These are phyloP conservation scores for Verticillium longisporum DNA, from an alignment of 2,329 filamentous ascomycete genomes.

Conservation along the genomic window DNA sequence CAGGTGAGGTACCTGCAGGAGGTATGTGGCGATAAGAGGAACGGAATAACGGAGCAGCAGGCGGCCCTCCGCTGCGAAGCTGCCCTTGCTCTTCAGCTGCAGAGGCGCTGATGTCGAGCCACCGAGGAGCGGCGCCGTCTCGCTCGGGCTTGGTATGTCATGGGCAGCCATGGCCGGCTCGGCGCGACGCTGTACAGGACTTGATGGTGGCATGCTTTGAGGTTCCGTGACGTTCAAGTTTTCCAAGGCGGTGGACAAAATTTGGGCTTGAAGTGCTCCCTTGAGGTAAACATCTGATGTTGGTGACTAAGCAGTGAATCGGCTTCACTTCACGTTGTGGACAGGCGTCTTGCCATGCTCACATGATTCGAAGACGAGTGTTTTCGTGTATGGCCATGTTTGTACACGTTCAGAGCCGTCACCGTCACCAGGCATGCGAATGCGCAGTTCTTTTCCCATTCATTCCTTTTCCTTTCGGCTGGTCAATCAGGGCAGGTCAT, in stretches of 20 bases:
- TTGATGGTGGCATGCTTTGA: background rate
- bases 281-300: too few species aligned
- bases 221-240: background rate
- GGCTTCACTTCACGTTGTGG: too few species aligned
- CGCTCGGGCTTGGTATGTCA: background rate
- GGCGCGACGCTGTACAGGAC: background rate
- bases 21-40: slow-evolving; percentile 44
- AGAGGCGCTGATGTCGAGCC: background rate
- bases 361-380: too few species aligned
- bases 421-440: too few species aligned
- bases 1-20: slow-evolving; percentile 22
- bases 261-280: background rate
- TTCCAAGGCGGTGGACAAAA: background rate
- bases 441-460: too few species aligned
- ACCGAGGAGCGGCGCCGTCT: background rate
- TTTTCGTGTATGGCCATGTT: too few species aligned
- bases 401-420: too few species aligned
- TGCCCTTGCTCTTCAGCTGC: background rate
- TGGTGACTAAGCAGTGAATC: background rate
- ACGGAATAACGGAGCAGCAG: slow-evolving; percentile 27
- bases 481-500: too few species aligned
- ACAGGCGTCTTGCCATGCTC: too few species aligned
- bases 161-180: background rate
- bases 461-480: too few species aligned
- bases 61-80: slow-evolving; percentile 3